phyloP scores from a whole-genome alignment of 768 basidiomycete species.

The Amanita polypyramis region DNA sequence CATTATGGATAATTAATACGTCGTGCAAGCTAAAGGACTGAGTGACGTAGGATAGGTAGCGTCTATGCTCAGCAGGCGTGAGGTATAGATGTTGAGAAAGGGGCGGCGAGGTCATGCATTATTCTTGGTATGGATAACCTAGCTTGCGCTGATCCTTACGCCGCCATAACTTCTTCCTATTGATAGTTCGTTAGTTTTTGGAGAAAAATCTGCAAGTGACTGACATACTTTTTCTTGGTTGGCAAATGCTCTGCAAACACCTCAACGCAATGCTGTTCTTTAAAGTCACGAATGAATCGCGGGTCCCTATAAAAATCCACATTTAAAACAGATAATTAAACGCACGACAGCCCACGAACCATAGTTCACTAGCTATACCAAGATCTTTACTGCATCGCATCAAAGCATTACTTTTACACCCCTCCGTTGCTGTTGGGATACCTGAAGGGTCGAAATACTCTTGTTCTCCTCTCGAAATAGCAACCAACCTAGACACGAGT shows the following conservation, averaged over 20 bases:
- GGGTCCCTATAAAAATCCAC: conserved; percentile 60
- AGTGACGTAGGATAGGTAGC: background rate
- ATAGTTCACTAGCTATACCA: conserved; percentile 92
- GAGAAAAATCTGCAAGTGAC: background rate
- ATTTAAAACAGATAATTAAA: background rate
- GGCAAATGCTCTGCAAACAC: conserved; percentile 76
- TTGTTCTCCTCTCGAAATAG: conserved; percentile 88
- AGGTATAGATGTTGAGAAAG: background rate
- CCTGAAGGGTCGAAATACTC: conserved; percentile 91
- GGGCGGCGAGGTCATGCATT: conserved; percentile 3
- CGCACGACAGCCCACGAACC: conserved; percentile 35
- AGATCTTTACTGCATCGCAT: conserved; percentile 98
- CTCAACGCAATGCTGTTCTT: conserved; percentile 71
- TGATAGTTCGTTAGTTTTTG: conserved; percentile 8
- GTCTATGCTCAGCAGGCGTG: background rate
- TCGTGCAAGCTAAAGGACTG: background rate
- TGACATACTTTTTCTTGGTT: conserved; percentile 86
- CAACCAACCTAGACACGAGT: conserved; percentile 54
- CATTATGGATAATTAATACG: background rate
- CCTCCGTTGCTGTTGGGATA: conserved; percentile 89
- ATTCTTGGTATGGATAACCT: conserved; percentile 83
- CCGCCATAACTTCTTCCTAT: conserved; percentile 85
- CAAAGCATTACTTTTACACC: conserved; percentile 91
- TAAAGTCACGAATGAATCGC: conserved; percentile 90
- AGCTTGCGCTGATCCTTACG: conserved; percentile 81